Conservation (phyloP, 108 stramenopile species). For the Cyclotella kingstonii region DNA sequence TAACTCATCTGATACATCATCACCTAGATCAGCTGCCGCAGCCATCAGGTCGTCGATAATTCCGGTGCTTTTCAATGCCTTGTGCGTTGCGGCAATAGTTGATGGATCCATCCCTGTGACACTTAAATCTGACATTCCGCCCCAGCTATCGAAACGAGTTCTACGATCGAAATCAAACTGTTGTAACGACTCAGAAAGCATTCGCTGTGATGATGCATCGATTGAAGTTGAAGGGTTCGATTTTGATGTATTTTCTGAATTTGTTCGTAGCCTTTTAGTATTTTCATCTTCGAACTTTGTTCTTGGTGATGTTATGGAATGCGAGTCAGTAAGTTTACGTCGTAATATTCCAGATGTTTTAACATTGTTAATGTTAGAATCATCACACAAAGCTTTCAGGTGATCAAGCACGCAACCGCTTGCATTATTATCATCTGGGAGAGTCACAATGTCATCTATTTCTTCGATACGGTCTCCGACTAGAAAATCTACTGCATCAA, state of each 20-base stretch:
- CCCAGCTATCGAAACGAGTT: conserved; percentile 81
- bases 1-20: conserved; percentile 24
- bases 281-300: conserved; percentile 25
- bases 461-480: conserved; percentile 17
- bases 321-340: conserved; percentile 7
- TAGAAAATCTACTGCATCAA: conserved; percentile 40
- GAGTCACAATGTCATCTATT: conserved; percentile 21
- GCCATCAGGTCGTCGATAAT: conserved; percentile 61
- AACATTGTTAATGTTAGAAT: conserved; percentile 13
- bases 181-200: conserved; percentile 19
- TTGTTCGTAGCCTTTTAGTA: conserved; percentile 19
- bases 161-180: conserved; percentile 28
- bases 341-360: conserved; percentile 32
- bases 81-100: conserved; percentile 29
- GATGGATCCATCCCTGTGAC: conserved; percentile 19
- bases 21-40: conserved; percentile 48
- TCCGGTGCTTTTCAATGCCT: conserved; percentile 38
- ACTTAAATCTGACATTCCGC: conserved; percentile 84
- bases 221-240: conserved; percentile 21
- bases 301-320: conserved; percentile 4
- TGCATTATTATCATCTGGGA: conserved; percentile 11
- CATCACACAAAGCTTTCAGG: conserved; percentile 37
- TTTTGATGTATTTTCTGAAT: conserved; percentile 22
- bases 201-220: conserved; percentile 22
- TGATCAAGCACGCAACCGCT: conserved; percentile 36